These are phyloP conservation scores for Phytopythium sindhum DNA, from an alignment of 352 stramenopile genomes.

Conservation along the genomic window DNA sequence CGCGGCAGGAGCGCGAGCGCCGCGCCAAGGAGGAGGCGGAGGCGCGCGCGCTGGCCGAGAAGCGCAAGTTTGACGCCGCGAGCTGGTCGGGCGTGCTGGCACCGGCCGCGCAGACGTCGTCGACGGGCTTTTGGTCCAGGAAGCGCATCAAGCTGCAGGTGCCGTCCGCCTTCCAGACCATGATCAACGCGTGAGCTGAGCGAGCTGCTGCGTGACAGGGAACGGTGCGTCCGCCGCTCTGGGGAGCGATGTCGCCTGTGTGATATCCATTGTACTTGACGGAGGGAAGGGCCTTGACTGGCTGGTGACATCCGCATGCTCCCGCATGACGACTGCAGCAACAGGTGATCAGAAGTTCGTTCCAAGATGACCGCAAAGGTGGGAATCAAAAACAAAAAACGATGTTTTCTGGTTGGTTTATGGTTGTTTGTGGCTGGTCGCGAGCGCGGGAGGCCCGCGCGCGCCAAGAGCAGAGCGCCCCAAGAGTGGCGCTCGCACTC, in stretches of 20 bases:
- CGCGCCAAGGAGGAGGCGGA: conserved; percentile 48
- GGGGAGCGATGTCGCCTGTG: neutral
- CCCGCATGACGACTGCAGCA: too few relatives aligned
- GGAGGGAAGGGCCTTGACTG: too few relatives aligned
- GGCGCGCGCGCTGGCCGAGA: conserved; percentile 30
- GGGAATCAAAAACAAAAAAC: conserved; percentile 1
- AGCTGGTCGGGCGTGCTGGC: conserved; percentile 53
- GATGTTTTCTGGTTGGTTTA: conserved; percentile 5
- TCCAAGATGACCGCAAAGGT: neutral
- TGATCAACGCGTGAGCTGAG: conserved; percentile 25
- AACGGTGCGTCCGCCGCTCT: neutral
- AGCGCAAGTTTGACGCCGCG: conserved; percentile 64
- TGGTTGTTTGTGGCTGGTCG: neutral
- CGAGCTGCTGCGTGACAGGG: neutral
- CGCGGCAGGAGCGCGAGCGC: conserved; percentile 61
- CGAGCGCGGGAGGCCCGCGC: neutral
- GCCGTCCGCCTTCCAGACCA: conserved; percentile 36
- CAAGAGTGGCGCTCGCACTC: neutral
- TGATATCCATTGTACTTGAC: neutral
- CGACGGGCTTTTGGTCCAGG: conserved; percentile 47
- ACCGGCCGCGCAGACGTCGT: conserved; percentile 12
- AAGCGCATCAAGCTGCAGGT: conserved; percentile 61
- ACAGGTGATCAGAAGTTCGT: neutral
- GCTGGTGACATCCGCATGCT: too few relatives aligned
- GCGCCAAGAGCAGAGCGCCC: too few relatives aligned